phyloP scores from a whole-genome alignment of 2,329 filamentous ascomycete genomes.

The Uncinocarpus reesii region DNA sequence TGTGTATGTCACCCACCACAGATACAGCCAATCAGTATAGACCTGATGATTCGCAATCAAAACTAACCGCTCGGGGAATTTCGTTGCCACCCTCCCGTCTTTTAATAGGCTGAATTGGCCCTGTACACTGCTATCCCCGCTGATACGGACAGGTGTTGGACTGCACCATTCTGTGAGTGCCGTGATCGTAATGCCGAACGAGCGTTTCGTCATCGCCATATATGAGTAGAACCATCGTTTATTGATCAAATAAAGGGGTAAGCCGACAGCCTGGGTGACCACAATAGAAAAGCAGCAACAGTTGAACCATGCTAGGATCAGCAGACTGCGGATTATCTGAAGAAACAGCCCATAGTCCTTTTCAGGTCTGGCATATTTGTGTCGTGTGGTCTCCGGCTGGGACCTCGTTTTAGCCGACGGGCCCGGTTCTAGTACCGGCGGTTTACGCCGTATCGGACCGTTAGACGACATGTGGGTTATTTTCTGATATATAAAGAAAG shows the following conservation, averaged over 20 bases:
- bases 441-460: conserved; percentile 24
- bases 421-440: conserved; percentile 16
- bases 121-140: conserved; percentile 50
- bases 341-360: conserved; percentile 38
- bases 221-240: conserved; percentile 53
- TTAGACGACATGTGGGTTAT: not conserved
- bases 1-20: conserved; percentile 59
- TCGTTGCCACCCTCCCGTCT: conserved; percentile 49
- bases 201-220: conserved; percentile 57
- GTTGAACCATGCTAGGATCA: conserved; percentile 38
- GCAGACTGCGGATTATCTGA: conserved; percentile 38
- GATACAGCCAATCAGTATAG: conserved; percentile 60
- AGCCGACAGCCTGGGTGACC: conserved; percentile 50
- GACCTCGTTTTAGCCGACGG: not conserved
- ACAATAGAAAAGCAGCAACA: conserved; percentile 37
- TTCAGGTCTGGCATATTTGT: conserved; percentile 21
- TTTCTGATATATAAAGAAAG: not conserved
- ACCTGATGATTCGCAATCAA: conserved; percentile 57
- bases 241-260: conserved; percentile 52
- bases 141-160: conserved; percentile 52
- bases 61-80: conserved; percentile 52
- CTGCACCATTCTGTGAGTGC: conserved; percentile 54
- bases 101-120: conserved; percentile 48
- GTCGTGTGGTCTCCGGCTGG: conserved; percentile 23
- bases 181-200: conserved; percentile 52